phyloP scores from a whole-genome alignment of 2,329 filamentous ascomycete genomes.

The Gaeumannomyces sp. region DNA sequence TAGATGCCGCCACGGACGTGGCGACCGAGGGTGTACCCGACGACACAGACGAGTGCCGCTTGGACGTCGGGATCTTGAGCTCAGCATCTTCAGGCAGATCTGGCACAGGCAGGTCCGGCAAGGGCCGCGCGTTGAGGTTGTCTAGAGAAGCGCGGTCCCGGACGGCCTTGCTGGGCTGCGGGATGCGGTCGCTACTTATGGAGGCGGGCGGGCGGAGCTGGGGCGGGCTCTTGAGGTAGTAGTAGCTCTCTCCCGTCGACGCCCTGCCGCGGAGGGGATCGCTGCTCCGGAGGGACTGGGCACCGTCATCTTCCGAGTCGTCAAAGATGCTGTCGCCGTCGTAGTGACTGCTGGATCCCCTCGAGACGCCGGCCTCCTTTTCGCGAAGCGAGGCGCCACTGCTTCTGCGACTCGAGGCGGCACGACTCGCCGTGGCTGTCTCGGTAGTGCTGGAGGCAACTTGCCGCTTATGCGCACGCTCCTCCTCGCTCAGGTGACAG shows the following conservation, averaged over 20 bases:
- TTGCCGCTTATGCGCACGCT: not conserved
- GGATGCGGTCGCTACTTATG: conserved; percentile 12
- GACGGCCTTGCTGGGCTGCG: conserved; percentile 27
- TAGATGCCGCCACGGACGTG: conserved; percentile 9
- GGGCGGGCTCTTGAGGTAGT: conserved; percentile 26
- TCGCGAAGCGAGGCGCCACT: not conserved
- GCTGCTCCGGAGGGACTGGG: not conserved
- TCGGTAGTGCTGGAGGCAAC: not conserved
- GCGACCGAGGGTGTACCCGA: conserved; percentile 4
- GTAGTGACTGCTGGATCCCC: not conserved
- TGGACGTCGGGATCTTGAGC: not conserved
- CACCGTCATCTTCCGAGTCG: not conserved
- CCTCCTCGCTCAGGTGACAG: not conserved
- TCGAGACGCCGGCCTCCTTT: not conserved
- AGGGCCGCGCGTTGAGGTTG: conserved; percentile 20
- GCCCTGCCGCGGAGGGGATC: not conserved
- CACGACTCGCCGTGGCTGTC: not conserved
- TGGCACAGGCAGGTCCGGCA: conserved; percentile 23
- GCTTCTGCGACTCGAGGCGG: not conserved
- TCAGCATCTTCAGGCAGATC: conserved; percentile 62
- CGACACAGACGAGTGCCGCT: not conserved
- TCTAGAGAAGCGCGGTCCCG: conserved; percentile 19
- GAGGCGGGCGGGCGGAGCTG: conserved; percentile 18
- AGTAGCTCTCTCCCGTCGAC: conserved; percentile 10
- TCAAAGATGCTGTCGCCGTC: conserved; percentile 1